phyloP scores from a whole-genome alignment of 1,284 basidiomycete species.

The Lignosus rhinocerotis region DNA sequence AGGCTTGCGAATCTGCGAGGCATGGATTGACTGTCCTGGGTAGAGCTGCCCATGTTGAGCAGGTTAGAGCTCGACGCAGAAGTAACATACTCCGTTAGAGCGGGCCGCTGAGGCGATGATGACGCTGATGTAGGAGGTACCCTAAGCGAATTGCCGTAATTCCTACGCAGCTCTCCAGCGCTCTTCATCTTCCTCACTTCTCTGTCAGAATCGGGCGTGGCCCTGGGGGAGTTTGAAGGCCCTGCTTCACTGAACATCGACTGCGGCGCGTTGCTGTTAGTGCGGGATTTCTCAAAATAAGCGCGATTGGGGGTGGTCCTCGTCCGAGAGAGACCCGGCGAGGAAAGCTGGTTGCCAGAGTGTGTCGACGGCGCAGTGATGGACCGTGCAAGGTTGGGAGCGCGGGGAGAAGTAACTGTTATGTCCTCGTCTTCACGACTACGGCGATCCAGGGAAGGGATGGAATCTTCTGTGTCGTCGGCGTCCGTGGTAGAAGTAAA shows the following conservation, averaged over 20 bases:
- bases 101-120: constrained; percentile 43
- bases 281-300: constrained; percentile 52
- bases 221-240: constrained; percentile 20
- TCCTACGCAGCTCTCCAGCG: constrained; percentile 74
- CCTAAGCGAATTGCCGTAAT: constrained; percentile 22
- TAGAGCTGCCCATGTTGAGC: constrained; percentile 37
- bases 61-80: constrained; percentile 68
- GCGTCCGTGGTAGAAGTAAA: constrained; percentile 48
- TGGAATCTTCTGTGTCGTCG: constrained; percentile 56
- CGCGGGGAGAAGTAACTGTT: constrained; percentile 67
- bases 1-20: constrained; percentile 69
- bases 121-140: constrained; percentile 26
- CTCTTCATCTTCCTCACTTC: constrained; percentile 85
- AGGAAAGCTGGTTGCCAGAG: constrained; percentile 25
- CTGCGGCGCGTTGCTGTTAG: constrained; percentile 26
- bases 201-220: constrained; percentile 38
- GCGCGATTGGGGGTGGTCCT: constrained; percentile 70
- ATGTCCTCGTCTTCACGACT: constrained; percentile 57
- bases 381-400: constrained; percentile 47
- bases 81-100: constrained; percentile 50
- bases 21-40: constrained; percentile 39
- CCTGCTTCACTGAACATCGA: constrained; percentile 23
- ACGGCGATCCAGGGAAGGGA: constrained; percentile 24
- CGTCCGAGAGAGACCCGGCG: constrained; percentile 60
- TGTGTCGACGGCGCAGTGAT: constrained; percentile 44